Conservation (phyloP, 2,329 filamentous ascomycete species). For the Aspergillus pseudotamarii region DNA sequence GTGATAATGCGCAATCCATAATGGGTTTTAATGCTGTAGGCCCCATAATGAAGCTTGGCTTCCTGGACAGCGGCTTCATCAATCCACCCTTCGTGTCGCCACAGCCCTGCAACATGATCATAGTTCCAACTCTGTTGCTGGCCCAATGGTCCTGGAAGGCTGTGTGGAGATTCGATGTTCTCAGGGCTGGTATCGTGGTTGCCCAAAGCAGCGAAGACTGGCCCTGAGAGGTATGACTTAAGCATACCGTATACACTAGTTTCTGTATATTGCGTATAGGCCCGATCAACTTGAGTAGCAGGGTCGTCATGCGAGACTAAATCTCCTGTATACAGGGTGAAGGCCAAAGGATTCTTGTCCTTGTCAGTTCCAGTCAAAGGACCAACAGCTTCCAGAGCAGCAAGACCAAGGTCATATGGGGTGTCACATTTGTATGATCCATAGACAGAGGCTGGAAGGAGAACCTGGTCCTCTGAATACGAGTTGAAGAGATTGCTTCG, state of each 20-base stretch:
- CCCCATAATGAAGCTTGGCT: slow-evolving; percentile 58
- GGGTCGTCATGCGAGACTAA: slow-evolving; percentile 58
- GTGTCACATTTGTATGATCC: slow-evolving; percentile 61
- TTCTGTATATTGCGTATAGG: slow-evolving; percentile 58
- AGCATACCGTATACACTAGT: slow-evolving; percentile 57
- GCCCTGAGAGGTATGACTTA: slow-evolving; percentile 58
- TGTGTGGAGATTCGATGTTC: slow-evolving; percentile 57
- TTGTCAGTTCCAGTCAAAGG: slow-evolving; percentile 59
- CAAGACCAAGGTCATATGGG: slow-evolving; percentile 60
- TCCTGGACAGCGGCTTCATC: slow-evolving; percentile 47
- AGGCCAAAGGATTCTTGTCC: slow-evolving; percentile 51
- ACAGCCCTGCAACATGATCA: slow-evolving; percentile 57
- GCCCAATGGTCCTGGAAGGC: slow-evolving; percentile 55
- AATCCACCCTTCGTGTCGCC: slow-evolving; percentile 61
- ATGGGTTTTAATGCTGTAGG: slow-evolving; percentile 58
- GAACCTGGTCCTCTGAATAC: slow-evolving; percentile 35
- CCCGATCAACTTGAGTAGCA: slow-evolving; percentile 54
- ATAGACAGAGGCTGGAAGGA: slow-evolving; percentile 56
- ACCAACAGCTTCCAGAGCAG: slow-evolving; percentile 58
- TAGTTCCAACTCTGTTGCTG: slow-evolving; percentile 63
- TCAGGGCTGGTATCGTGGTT: slow-evolving; percentile 61
- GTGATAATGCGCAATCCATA: slow-evolving; percentile 56
- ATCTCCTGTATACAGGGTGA: slow-evolving; percentile 61
- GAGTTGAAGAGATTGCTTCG: slow-evolving; percentile 47
- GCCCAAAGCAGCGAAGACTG: slow-evolving; percentile 59